Conservation (phyloP, 2,329 filamentous ascomycete genomes). For the Sarocladium strictum region DNA sequence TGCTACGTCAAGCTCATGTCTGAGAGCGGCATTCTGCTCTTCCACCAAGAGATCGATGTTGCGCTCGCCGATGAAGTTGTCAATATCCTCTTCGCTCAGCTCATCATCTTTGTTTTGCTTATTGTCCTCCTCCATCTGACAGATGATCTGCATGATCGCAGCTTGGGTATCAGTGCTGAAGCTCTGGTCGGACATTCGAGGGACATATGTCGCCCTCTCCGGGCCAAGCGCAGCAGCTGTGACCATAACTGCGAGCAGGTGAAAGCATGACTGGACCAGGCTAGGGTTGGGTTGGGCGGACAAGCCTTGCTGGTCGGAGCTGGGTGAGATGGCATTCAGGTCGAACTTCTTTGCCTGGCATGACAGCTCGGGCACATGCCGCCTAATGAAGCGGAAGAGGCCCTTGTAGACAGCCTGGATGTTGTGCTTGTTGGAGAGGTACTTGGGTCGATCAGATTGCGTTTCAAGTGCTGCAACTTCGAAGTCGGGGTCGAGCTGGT, state of each 20-base stretch:
- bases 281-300: slow-evolving; percentile 24
- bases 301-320: slow-evolving; percentile 45
- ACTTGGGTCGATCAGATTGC: slow-evolving; percentile 34
- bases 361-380: slow-evolving; percentile 44
- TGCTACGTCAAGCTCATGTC: slow-evolving; percentile 44
- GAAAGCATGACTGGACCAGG: slow-evolving; percentile 19
- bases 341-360: slow-evolving; percentile 47
- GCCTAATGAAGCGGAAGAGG: slow-evolving; percentile 49
- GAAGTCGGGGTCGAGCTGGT: slow-evolving; percentile 53
- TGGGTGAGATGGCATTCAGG: slow-evolving; percentile 52
- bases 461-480: slow-evolving; percentile 47
- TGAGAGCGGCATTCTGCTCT: slow-evolving; percentile 45
- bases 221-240: slow-evolving; percentile 55
- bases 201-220: slow-evolving; percentile 48
- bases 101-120: slow-evolving; percentile 29
- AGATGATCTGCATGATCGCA: slow-evolving; percentile 40
- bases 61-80: slow-evolving; percentile 35
- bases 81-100: slow-evolving; percentile 32
- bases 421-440: slow-evolving; percentile 44
- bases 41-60: slow-evolving; percentile 53
- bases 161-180: slow-evolving; percentile 37
- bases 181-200: slow-evolving; percentile 28
- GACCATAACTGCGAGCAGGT: slow-evolving; percentile 58
- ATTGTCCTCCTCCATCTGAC: slow-evolving; percentile 33
- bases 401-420: slow-evolving; percentile 50